These are phyloP conservation scores for Leccinum fallax DNA, from an alignment of 1,284 basidiomycete species.

Conservation along the genomic window DNA sequence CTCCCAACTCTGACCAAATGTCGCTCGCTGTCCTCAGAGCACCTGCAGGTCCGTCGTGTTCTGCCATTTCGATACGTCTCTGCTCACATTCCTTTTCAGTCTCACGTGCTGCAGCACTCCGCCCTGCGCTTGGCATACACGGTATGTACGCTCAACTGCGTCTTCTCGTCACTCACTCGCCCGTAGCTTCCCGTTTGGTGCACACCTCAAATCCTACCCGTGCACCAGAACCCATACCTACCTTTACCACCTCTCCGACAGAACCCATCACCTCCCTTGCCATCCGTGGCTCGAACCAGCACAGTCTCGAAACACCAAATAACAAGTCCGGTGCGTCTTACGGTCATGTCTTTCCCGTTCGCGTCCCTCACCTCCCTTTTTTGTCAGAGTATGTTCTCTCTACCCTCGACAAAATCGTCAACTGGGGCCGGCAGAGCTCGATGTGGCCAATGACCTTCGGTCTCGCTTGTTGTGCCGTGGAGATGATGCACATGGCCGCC, in stretches of 20 bases:
- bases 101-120: slow-evolving; percentile 46
- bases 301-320: slow-evolving; percentile 83
- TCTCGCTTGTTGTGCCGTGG: slow-evolving; percentile 98
- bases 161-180: neutral
- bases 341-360: neutral
- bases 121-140: slow-evolving; percentile 40
- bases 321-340: slow-evolving; percentile 81
- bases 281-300: slow-evolving; percentile 79
- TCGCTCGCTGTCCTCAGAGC: slow-evolving; percentile 50
- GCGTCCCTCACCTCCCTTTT: slow-evolving; percentile 1
- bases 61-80: neutral
- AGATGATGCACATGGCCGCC: slow-evolving; percentile 99
- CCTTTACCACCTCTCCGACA: slow-evolving; percentile 46
- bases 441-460: slow-evolving; percentile 99
- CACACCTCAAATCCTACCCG: slow-evolving; percentile 51
- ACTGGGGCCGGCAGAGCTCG: slow-evolving; percentile 97
- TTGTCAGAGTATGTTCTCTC: slow-evolving; percentile 93
- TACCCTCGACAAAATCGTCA: slow-evolving; percentile 95
- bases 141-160: slow-evolving; percentile 32
- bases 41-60: slow-evolving; percentile 40
- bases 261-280: slow-evolving; percentile 69
- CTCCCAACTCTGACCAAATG: slow-evolving; percentile 39
- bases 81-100: slow-evolving; percentile 7
- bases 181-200: slow-evolving; percentile 54
- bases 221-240: slow-evolving; percentile 44